Percentiles rank a stretch among this genome's conserved stretches.
Conservation (phyloP, 257 asterid genomes). For the Solanum medicagineum region DNA sequence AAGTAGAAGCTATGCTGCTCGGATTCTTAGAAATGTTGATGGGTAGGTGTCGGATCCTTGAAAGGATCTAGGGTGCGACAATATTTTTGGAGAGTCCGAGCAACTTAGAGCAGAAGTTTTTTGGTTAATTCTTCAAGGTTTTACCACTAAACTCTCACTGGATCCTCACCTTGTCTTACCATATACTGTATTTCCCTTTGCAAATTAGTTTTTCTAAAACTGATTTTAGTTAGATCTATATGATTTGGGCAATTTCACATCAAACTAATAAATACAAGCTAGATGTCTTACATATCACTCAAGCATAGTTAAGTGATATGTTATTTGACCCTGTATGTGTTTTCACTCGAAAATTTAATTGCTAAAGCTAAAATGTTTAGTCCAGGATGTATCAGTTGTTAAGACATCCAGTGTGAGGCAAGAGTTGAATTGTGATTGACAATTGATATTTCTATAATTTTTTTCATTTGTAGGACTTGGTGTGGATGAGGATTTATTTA, state of each 20-base stretch:
- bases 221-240: not conserved
- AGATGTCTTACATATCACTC: too few relatives aligned
- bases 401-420: not conserved
- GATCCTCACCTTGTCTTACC: not conserved
- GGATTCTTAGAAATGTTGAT: too few relatives aligned
- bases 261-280: too few relatives aligned
- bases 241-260: not conserved
- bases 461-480: conserved; percentile 38
- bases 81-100: too few relatives aligned
- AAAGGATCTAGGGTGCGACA: too few relatives aligned
- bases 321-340: too few relatives aligned
- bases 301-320: not conserved
- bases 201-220: not conserved
- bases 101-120: not conserved
- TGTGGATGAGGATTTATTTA: conserved; percentile 64
- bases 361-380: not conserved
- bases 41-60: too few relatives aligned
- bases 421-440: not conserved
- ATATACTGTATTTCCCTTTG: not conserved
- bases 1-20: not conserved
- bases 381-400: not conserved
- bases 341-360: too few relatives aligned
- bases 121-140: not conserved
- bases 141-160: not conserved
- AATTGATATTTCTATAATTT: not conserved